phyloP scores from a whole-genome alignment of 805 yeast genomes.

The Tetrapisispora iriomotensis region DNA sequence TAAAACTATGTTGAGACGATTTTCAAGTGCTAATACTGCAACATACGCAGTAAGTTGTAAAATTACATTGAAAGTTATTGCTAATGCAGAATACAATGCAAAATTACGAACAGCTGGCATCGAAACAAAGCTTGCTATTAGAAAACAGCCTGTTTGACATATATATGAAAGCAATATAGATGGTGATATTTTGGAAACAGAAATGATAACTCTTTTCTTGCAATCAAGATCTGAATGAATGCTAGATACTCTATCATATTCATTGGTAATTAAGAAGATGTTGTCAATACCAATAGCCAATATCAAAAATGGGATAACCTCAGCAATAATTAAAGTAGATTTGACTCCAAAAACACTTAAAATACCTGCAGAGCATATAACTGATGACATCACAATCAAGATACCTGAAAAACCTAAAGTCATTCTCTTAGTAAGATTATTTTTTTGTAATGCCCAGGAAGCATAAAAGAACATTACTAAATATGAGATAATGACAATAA shows the following conservation, averaged over 20 bases:
- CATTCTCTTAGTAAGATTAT: slow-evolving; percentile 44
- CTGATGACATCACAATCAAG: slow-evolving; percentile 69
- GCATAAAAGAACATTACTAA: slow-evolving; percentile 82
- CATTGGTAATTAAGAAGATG: slow-evolving; percentile 78
- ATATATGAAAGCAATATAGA: slow-evolving; percentile 70
- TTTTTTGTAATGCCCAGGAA: slow-evolving; percentile 51
- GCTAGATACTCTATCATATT: slow-evolving; percentile 47
- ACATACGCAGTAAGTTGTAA: slow-evolving; percentile 78
- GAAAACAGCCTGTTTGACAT: slow-evolving; percentile 71
- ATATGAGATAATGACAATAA: slow-evolving; percentile 65
- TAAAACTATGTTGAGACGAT: slow-evolving; percentile 1
- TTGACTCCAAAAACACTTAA: slow-evolving; percentile 69
- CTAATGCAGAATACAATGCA: slow-evolving; percentile 83
- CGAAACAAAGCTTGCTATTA: slow-evolving; percentile 66
- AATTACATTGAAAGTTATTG: slow-evolving; percentile 64
- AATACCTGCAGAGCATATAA: slow-evolving; percentile 71
- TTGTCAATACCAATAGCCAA: slow-evolving; percentile 96
- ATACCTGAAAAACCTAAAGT: slow-evolving; percentile 80
- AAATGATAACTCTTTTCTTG: slow-evolving; percentile 49
- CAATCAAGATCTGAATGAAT: slow-evolving; percentile 38
- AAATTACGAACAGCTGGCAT: slow-evolving; percentile 97
- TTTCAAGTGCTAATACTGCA: slow-evolving; percentile 45
- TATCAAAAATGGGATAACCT: slow-evolving; percentile 88
- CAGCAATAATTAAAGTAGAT: slow-evolving; percentile 88
- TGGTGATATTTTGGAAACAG: slow-evolving; percentile 75